These are phyloP conservation scores for Holtermanniella nyarrowii DNA, from an alignment of 768 basidiomycete species.

Conservation along the genomic window DNA sequence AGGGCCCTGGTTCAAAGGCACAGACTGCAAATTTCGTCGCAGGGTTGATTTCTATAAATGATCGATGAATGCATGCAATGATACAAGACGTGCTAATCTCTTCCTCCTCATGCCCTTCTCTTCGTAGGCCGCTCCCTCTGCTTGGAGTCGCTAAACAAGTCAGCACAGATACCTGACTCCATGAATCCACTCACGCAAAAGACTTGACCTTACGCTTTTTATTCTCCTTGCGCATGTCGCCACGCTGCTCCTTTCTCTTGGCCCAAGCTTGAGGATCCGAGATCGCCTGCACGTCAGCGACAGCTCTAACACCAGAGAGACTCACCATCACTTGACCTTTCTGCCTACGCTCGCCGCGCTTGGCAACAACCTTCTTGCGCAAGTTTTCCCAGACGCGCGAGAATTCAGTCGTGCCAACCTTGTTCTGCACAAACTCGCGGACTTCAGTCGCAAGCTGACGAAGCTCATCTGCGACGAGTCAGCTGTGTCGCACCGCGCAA, in stretches of 20 bases:
- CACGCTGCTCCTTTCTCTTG: constrained; percentile 60
- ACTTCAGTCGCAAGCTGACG: constrained; percentile 71
- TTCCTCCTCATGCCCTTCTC: background rate
- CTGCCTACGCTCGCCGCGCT: constrained; percentile 63
- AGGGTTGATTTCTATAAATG: too few relatives aligned
- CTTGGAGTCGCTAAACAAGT: constrained; percentile 16
- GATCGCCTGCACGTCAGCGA: constrained; percentile 46
- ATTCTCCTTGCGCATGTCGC: constrained; percentile 70
- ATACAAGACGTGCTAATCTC: background rate
- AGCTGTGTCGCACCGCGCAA: background rate
- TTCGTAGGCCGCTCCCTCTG: constrained; percentile 26
- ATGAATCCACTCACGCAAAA: constrained; percentile 32
- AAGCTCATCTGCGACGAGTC: constrained; percentile 55
- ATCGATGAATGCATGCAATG: too few relatives aligned
- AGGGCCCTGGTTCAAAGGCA: too few relatives aligned
- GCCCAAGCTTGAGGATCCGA: constrained; percentile 67
- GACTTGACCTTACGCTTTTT: constrained; percentile 58
- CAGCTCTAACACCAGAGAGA: background rate
- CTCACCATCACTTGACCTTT: constrained; percentile 49
- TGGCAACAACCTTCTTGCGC: constrained; percentile 56
- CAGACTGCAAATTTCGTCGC: too few relatives aligned
- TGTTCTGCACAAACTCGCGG: constrained; percentile 72
- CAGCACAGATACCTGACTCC: background rate
- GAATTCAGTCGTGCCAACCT: constrained; percentile 81
- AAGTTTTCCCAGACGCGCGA: constrained; percentile 68